These are phyloP conservation scores for Saccharomycopsis lassenensis DNA, from an alignment of 805 yeast genomes.

Conservation along the genomic window DNA sequence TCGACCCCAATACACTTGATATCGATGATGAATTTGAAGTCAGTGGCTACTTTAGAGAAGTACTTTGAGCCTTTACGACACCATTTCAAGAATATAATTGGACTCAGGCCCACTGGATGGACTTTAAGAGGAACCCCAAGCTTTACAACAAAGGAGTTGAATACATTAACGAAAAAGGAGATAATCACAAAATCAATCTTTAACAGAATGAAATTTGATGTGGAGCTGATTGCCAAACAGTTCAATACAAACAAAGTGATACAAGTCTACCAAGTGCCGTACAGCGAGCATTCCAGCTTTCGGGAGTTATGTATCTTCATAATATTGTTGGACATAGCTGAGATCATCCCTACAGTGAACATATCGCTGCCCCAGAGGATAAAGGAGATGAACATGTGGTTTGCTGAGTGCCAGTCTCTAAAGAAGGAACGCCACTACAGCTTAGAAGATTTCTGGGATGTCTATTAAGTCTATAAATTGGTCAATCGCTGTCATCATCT, in stretches of 20 bases:
- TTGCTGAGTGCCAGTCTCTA: constrained; percentile 24
- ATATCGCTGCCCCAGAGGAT: constrained; percentile 22
- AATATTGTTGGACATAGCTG: constrained; percentile 34
- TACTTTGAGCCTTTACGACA: constrained; percentile 39
- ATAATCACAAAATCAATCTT: constrained; percentile 8
- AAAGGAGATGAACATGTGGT: constrained; percentile 27
- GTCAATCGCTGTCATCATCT: too few relatives aligned
- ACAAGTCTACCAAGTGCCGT: constrained; percentile 61
- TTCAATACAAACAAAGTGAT: constrained; percentile 26
- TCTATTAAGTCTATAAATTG: too few relatives aligned
- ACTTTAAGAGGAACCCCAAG: constrained; percentile 31
- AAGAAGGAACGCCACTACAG: constrained; percentile 11
- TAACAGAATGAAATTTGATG: constrained; percentile 12
- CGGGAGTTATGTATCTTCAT: constrained; percentile 66
- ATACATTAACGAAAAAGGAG: constrained; percentile 14
- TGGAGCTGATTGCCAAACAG: constrained; percentile 24
- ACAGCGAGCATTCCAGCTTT: constrained; percentile 90
- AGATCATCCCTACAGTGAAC: constrained; percentile 75
- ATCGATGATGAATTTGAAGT: constrained; percentile 33
- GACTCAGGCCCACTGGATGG: constrained; percentile 90
- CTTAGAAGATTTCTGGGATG: constrained; percentile 18
- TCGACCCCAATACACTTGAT: constrained; percentile 60
- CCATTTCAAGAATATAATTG: constrained; percentile 52
- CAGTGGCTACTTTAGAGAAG: constrained; percentile 24
- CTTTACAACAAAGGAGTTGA: constrained; percentile 6